Base-by-base conservation (phyloP, 495 filamentous ascomycete species). In the Filosporella fistucella region DNA sequence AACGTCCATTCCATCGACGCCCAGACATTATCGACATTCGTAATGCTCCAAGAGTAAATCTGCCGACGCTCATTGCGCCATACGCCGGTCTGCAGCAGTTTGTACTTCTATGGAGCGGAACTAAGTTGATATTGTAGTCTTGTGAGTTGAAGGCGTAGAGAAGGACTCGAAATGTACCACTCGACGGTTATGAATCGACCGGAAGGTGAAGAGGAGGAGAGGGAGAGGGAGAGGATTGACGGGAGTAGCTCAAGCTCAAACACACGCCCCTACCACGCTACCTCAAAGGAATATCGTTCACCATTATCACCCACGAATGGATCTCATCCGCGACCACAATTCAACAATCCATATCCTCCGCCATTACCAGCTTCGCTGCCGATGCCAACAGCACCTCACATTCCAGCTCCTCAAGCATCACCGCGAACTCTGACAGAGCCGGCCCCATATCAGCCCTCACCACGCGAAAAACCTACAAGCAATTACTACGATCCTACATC, bases 401-500 rank as follows among this genome's bases (percentile, higher is more conserved):
- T 56, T 53, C 49, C 56, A 46, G 47, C 26, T 14, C 49, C 22
- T 23, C 55, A 46, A 29, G 42, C 51, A 23, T 57, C 55, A 47
- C 55, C 55, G 21, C 34, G 51, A 17, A 41, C 50, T 2, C 21
- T 51, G 32, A 49, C 51, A 3, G 32, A 43, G 2, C 39, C 51
- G 1, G 14, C 48, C 14, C n/a, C 41, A 28, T 54, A 52, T 33
- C 50, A 49, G 24, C 44, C 49, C 28, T 35, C 54, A 21, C 33
- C 57, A 21, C 70, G 68, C 59, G 73, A 77, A 37, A 74, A 74
- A 54, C 52, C 66, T 18, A 45, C 65, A 26, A 67, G 71, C 48
- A 69, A 68, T 55, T 77, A 76, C 59, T 80, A 80, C 64, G 76
- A 80, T 50, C 76, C 75, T 21, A 74, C 73, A 17, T 69, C 72